These are phyloP conservation scores for Ottelia alismoides DNA, from an alignment of 106 monocot species.

Conservation along the genomic window DNA sequence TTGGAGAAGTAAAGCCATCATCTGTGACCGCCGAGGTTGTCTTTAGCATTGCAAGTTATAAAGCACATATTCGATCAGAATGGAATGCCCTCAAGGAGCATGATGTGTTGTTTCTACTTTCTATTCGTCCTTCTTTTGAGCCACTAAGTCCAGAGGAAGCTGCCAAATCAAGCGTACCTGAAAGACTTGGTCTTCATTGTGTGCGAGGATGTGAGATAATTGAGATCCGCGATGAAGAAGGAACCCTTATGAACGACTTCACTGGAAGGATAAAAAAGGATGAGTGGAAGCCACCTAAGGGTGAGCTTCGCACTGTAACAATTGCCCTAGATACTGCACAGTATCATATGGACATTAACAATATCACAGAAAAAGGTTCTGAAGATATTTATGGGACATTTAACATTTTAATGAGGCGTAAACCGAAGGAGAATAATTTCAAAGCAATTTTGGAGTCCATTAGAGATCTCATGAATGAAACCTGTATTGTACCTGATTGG, in stretches of 20 bases:
- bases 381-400: conserved; percentile 89
- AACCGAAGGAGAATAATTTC: conserved; percentile 98
- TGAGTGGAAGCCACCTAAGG: conserved; percentile 99
- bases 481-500: conserved; percentile 95
- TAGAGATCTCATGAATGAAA: conserved; percentile 97
- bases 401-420: conserved; percentile 93
- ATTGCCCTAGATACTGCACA: conserved; percentile 93
- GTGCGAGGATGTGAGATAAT: conserved; percentile 97
- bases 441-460: conserved; percentile 99
- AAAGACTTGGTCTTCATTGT: conserved; percentile 88
- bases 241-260: conserved; percentile 98
- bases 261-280: conserved; percentile 95
- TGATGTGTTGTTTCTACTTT: conserved; percentile 93
- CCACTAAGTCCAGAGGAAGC: conserved; percentile 87
- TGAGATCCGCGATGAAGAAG: conserved; percentile 92
- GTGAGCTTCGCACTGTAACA: conserved; percentile 82
- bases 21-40: conserved; percentile 87
- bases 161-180: conserved; percentile 75
- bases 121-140: conserved; percentile 95
- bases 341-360: conserved; percentile 82
- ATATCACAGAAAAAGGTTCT: conserved; percentile 56
- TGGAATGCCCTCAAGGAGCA: conserved; percentile 97
- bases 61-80: conserved; percentile 78
- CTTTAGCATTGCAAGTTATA: conserved; percentile 90
- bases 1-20: conserved; percentile 95